Base-by-base conservation (phyloP, 768 basidiomycete genomes). In the Trametes maxima region DNA sequence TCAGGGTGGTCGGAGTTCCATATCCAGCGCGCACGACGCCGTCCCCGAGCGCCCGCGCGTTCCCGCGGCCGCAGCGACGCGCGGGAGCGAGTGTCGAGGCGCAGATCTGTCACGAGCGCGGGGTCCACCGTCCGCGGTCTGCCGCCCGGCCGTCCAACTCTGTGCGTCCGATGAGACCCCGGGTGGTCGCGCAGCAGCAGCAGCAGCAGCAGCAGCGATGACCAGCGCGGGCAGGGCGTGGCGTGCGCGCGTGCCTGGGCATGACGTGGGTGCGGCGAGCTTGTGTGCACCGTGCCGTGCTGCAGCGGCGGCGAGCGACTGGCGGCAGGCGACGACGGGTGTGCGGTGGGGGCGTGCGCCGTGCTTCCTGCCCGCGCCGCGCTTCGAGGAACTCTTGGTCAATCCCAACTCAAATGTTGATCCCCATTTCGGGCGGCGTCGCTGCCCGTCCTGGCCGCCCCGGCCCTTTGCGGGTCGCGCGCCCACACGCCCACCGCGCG, bases 321-420 rank as follows among this genome's bases (percentile, higher is more conserved):
- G 21, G 25, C 28, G 44, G 16, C 2, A 28, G 5, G 48, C 48
- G 48, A 13, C 4, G 5, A 6, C 21, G 28, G 28, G 37, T n/a
- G 24, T 36, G 39, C 19, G 36, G 7, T 24, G 47, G 33, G 7
- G 25, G 19, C 35, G 54, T 24, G 52, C 52, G 44, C 40, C 45
- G 54, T 49, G 49, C 54, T 59, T 46, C 49, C 33, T 47, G 51
- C 52, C 59, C 60, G 39, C 54, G 56, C 46, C 54, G 56, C 37
- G 25, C 55, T 35, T 39, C 55, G 35, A 57, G 61, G 55, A 57
- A 57, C 50, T 8, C 51, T 62, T 57, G 43, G 61, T 62, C 55
- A 62, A 57, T 62, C 56, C 55, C 61, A 62, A 62, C 61, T 57
- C 56, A 47, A 62, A 57, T 22, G 25, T 37, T 50, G 48, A 40